Evolutionary conservation across 2,329 filamentous ascomycete species (phyloP).

Genomic region (Sphaerulina musiva): DNA sequence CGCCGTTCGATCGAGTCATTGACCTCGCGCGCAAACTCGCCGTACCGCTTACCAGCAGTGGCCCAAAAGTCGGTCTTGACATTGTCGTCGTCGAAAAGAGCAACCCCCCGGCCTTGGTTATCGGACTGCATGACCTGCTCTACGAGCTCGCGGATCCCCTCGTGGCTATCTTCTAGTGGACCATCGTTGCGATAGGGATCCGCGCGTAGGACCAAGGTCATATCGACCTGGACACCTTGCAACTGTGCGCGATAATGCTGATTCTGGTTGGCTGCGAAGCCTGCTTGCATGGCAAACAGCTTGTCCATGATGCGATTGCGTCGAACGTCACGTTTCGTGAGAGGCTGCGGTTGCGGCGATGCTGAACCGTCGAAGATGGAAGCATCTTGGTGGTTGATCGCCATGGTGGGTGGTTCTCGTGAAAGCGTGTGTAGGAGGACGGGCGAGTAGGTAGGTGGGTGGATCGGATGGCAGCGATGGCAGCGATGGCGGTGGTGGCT

Average conservation of each 20-base stretch:
- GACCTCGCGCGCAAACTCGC: conserved; percentile 76
- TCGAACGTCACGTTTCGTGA: conserved; percentile 85
- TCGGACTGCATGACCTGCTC: conserved; percentile 34
- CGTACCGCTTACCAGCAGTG: conserved; percentile 70
- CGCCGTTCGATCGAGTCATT: conserved; percentile 83
- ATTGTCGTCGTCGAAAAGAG: conserved; percentile 40
- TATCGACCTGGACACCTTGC: conserved; percentile 85
- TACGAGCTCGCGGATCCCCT: conserved; percentile 60
- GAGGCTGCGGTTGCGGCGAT: conserved; percentile 43
- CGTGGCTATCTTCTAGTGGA: conserved; percentile 58
- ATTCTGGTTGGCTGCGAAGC: conserved; percentile 75
- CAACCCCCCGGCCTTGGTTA: conserved; percentile 27
- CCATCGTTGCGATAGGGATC: conserved; percentile 65
- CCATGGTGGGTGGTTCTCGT: conserved; percentile 8
- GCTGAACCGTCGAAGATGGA: conserved; percentile 25
- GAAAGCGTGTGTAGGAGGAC: neutral
- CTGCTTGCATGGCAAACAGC: conserved; percentile 66
- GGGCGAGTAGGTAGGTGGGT: neutral
- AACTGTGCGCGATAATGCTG: conserved; percentile 81
- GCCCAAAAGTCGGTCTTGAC: conserved; percentile 61
- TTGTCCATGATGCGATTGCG: conserved; percentile 75
- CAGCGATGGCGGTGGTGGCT: too few relatives aligned
- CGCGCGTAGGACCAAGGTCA: conserved; percentile 75
- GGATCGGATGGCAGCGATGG: neutral
- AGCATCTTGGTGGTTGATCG: conserved; percentile 20